Conservation (phyloP, 768 basidiomycete genomes). For the Royoungia palumana region DNA sequence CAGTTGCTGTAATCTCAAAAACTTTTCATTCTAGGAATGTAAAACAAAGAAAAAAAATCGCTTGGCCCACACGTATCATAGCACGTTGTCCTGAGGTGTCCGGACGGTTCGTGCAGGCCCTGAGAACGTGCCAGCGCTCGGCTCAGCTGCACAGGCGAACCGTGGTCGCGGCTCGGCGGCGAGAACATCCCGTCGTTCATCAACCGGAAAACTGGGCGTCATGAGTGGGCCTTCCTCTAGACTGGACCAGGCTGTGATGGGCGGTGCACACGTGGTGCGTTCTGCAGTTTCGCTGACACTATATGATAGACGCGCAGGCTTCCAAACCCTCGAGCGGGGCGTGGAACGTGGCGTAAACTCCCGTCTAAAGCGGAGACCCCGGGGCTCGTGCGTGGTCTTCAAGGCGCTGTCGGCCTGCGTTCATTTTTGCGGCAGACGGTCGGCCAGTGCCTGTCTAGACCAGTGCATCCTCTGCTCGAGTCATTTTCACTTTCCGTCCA, state of each 20-base stretch:
- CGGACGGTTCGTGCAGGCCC: too few relatives aligned
- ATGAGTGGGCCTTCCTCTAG: not conserved
- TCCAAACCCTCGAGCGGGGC: too few relatives aligned
- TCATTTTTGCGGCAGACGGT: conserved; percentile 24
- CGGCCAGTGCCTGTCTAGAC: conserved; percentile 20
- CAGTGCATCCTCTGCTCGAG: conserved; percentile 11
- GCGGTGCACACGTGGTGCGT: conserved; percentile 14
- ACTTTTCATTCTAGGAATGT: too few relatives aligned
- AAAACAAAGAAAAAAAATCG: too few relatives aligned
- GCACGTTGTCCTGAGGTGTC: too few relatives aligned
- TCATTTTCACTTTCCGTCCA: conserved; percentile 21
- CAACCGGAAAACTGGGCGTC: too few relatives aligned
- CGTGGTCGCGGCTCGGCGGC: not conserved
- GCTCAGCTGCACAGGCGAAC: too few relatives aligned
- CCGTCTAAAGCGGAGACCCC: conserved; percentile 22
- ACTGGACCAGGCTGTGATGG: conserved; percentile 16
- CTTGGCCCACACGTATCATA: too few relatives aligned
- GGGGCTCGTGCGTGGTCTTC: conserved; percentile 7
- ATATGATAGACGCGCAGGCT: conserved; percentile 13
- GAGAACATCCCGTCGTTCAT: not conserved
- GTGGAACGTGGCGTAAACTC: conserved; percentile 6
- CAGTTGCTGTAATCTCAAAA: too few relatives aligned
- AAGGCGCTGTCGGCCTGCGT: conserved; percentile 20
- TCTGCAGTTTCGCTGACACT: not conserved
- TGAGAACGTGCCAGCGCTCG: too few relatives aligned